Base-by-base conservation (phyloP, 2,329 filamentous ascomycete genomes). In the Neophaeococcomyces mojaviensis region DNA sequence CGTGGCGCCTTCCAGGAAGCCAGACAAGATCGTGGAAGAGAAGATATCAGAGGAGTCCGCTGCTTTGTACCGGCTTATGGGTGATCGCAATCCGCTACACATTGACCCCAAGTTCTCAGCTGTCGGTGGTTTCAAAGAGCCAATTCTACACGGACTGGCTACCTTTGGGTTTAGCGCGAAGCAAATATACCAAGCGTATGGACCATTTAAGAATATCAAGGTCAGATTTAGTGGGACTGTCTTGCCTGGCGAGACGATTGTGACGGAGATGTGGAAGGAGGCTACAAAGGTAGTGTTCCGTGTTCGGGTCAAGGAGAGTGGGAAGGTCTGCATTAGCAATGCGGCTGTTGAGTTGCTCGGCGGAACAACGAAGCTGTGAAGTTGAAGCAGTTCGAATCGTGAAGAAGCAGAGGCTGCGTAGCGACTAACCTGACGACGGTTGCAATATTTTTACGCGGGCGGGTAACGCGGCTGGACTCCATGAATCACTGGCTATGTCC, bases 121-220 rank as follows among this genome's bases (percentile, higher is more conserved):
- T 72, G 82, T 94, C 58, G 92, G 90, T 49, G 92, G 92, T 49
- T 98, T 98, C 80, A 85, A 92, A 69, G 79, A 74, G 20, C 92
- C 92, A 10, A 98, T 98, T 63, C 74, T 98, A 44, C 92, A 98
- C 72, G 92, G 92, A n/a, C 79, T 98, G 31, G 95, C 88, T 77
- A 92, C 82, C 64, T 90, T 98, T 60, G 92, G 92, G 57, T 80
- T 97, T 55, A 83, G 86, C 13, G 87, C 83, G 54, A 96, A 95
- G 76, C 88, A 90, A 49, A 81, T 98, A 32, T 84, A 89, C 64
- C 78, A 88, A 68, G 83, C 75, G 53, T 97, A 82, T 60, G 92
- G 92, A 3, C 69, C 77, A 38, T 88, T 85, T 71, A 87, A 85
- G 75, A 94, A 88, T 71, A 82, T 95, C 71, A 95, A 95, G 76